These are phyloP conservation scores for Durusdinium trenchii DNA, from an alignment of 73 alveolate species.

Conservation along the genomic window DNA sequence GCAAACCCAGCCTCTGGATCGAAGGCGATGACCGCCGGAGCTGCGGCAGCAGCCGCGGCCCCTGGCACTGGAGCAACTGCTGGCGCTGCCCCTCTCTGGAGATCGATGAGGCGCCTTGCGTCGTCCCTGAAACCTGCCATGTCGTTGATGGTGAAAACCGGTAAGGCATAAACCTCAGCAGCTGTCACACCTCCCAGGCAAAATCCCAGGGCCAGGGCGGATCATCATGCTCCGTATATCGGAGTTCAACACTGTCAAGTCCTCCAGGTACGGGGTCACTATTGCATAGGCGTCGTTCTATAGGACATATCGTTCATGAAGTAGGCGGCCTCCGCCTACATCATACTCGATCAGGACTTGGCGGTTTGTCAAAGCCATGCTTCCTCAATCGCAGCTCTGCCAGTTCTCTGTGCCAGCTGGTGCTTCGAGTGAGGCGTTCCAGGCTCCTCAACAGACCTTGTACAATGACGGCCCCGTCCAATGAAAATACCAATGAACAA, in stretches of 20 bases:
- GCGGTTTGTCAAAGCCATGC: not conserved
- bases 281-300: not conserved
- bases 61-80: not conserved
- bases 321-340: not conserved
- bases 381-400: not conserved
- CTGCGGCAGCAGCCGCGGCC: not conserved
- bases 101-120: not conserved
- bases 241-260: not conserved
- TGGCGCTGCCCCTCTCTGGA: not conserved
- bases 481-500: not conserved
- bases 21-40: not conserved
- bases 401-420: not conserved
- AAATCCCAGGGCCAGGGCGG: not conserved
- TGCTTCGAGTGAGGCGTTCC: not conserved
- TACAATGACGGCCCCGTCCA: not conserved
- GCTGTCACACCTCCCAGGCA: not conserved
- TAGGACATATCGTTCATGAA: not conserved
- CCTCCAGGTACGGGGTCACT: not conserved
- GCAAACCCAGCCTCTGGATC: not conserved
- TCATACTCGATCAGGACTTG: not conserved
- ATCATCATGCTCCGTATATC: not conserved
- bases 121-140: not conserved
- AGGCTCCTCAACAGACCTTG: not conserved
- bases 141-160: not conserved
- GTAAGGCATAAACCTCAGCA: not conserved